phyloP scores from a whole-genome alignment of 768 basidiomycete species.

The Leccinum disarticulatum region DNA sequence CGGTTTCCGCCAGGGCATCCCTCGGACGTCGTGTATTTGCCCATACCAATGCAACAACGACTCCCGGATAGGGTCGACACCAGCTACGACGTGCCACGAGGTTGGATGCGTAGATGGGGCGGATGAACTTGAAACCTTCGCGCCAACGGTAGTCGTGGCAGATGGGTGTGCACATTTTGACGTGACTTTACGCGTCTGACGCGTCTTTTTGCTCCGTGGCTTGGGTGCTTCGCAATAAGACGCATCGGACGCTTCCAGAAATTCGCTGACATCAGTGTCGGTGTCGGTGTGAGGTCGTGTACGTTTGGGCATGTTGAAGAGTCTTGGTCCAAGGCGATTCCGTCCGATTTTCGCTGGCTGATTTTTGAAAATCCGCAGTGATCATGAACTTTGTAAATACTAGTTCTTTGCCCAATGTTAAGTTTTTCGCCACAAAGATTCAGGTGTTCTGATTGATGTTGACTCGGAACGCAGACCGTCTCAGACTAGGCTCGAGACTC shows the following conservation, averaged over 20 bases:
- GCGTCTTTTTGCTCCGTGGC: constrained; percentile 15
- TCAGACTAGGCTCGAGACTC: no score
- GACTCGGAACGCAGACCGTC: no score
- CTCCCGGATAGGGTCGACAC: constrained; percentile 41
- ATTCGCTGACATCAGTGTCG: constrained; percentile 14
- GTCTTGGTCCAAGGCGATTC: no score
- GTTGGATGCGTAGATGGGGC: constrained; percentile 36
- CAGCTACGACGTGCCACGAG: constrained; percentile 48
- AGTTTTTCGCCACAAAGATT: no score
- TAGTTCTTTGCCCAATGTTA: no score
- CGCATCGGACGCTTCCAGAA: constrained; percentile 20
- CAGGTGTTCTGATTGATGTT: no score
- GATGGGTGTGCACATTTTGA: constrained; percentile 13
- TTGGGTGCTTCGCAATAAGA: constrained; percentile 19
- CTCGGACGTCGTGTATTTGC: constrained; percentile 59
- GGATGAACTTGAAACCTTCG: neutral
- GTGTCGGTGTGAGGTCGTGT: constrained; percentile 14
- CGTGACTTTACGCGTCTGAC: constrained; percentile 14
- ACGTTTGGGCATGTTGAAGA: constrained; percentile 31
- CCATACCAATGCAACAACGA: constrained; percentile 72
- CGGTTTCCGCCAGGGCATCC: constrained; percentile 92
- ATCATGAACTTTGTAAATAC: no score
- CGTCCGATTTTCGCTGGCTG: no score
- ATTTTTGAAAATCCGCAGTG: no score
- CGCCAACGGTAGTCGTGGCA: neutral